Conservation (phyloP, 768 basidiomycete genomes). For the Tricholoma bakamatsutake region DNA sequence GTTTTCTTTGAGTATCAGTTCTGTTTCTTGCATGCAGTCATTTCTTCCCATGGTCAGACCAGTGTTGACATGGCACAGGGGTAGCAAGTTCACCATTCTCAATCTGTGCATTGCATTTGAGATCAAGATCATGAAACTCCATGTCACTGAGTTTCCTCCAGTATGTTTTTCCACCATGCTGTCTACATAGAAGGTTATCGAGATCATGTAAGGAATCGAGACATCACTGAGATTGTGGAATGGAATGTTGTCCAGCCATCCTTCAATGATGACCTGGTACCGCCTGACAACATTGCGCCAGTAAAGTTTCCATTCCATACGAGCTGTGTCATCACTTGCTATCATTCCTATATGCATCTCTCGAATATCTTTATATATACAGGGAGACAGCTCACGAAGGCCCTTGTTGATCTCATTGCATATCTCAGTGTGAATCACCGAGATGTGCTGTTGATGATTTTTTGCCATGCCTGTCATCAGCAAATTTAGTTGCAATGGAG, state of each 20-base stretch:
- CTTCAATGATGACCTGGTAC: no score
- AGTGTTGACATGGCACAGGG: slow-evolving; percentile 1
- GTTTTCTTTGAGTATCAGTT: background rate
- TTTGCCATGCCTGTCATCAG: slow-evolving; percentile 1
- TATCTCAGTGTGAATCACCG: background rate
- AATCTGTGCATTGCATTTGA: background rate
- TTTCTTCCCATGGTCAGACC: slow-evolving; percentile 9
- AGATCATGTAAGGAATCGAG: slow-evolving; percentile 2
- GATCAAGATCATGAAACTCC: slow-evolving; percentile 1
- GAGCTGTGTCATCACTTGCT: background rate
- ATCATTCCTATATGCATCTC: background rate
- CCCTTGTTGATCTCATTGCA: slow-evolving; percentile 4
- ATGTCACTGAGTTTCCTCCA: background rate
- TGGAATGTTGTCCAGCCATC: no score
- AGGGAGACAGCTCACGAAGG: background rate
- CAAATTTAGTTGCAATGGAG: background rate
- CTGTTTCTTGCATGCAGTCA: background rate
- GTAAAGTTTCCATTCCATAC: slow-evolving; percentile 11
- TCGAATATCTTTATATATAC: background rate
- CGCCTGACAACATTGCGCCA: slow-evolving; percentile 8
- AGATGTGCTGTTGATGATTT: background rate
- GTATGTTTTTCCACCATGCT: background rate
- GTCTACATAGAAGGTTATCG: background rate
- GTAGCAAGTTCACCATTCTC: background rate
- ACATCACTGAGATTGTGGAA: background rate